Conservation (phyloP, 2,329 filamentous ascomycete species). For the Dothideomycetidae sp. region DNA sequence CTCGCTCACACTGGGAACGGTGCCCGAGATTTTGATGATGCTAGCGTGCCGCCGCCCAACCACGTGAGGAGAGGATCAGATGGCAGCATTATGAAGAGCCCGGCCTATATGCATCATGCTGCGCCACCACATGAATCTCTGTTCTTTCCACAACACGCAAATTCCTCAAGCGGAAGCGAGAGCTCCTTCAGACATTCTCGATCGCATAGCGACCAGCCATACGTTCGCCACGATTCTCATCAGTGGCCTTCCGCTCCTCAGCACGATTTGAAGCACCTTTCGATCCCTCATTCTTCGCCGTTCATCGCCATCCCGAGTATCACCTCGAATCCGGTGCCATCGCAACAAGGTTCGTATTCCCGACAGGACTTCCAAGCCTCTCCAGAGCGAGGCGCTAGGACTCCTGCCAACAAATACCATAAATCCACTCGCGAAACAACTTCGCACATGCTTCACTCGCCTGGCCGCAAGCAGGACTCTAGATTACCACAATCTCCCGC, state of each 20-base stretch:
- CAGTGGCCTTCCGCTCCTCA: not conserved
- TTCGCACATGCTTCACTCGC: not conserved
- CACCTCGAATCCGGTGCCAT: no score
- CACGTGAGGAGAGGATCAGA: constrained; percentile 49
- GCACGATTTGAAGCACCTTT: not conserved
- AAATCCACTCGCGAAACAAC: not conserved
- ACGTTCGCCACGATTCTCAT: constrained; percentile 5
- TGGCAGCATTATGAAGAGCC: constrained; percentile 38
- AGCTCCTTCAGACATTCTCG: constrained; percentile 4
- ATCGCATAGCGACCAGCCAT: constrained; percentile 7
- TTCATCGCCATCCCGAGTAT: no score
- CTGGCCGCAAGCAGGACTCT: constrained; percentile 3
- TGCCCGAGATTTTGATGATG: constrained; percentile 42
- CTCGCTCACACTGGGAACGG: constrained; percentile 47
- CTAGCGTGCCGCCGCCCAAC: constrained; percentile 31
- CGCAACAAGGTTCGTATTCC: not conserved
- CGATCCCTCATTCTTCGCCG: no score
- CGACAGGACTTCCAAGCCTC: not conserved
- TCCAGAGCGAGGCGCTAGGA: constrained; percentile 1
- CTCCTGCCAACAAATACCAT: constrained; percentile 6
- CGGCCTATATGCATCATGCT: constrained; percentile 23
- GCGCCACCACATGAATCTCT: not conserved
- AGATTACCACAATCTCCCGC: constrained; percentile 3
- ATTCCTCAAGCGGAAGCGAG: constrained; percentile 5
- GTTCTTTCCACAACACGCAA: not conserved